Percentiles rank a stretch among this genome's conserved stretches.
phyloP scores from a whole-genome alignment of 352 stramenopile genomes.

The Elongisporangium anandrum region DNA sequence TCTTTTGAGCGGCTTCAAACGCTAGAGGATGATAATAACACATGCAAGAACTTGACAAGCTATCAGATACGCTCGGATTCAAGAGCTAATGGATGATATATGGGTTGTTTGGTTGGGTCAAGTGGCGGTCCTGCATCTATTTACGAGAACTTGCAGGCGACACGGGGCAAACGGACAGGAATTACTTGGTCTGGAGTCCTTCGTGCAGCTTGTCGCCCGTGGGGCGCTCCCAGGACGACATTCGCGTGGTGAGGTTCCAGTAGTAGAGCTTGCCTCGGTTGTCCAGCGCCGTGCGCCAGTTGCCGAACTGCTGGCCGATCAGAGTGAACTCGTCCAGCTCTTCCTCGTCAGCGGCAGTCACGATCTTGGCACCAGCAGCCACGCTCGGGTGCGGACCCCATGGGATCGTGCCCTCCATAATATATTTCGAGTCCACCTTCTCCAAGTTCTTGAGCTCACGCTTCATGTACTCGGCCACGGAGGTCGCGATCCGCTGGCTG shows the following conservation, averaged over 20 bases:
- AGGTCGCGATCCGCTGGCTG: slow-evolving; percentile 52
- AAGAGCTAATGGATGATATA: neutral
- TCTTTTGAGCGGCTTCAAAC: slow-evolving; percentile 2
- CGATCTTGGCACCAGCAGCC: slow-evolving; percentile 10
- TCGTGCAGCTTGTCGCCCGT: slow-evolving; percentile 55
- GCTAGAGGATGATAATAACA: too few relatives aligned
- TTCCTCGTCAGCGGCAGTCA: slow-evolving; percentile 12
- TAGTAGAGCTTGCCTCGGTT: slow-evolving; percentile 87
- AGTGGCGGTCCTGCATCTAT: neutral
- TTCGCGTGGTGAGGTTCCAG: slow-evolving; percentile 83
- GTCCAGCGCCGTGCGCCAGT: slow-evolving; percentile 82
- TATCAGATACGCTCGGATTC: neutral
- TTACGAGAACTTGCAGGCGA: slow-evolving; percentile 5
- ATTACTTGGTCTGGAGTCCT: slow-evolving; percentile 30
- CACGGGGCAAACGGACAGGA: neutral
- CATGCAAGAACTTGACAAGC: neutral
- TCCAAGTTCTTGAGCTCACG: slow-evolving; percentile 79
- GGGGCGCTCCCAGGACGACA: slow-evolving; percentile 74
- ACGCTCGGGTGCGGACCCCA: slow-evolving; percentile 42
- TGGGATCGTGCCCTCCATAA: slow-evolving; percentile 69
- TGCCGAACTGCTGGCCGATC: slow-evolving; percentile 78
- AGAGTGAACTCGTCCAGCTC: slow-evolving; percentile 63
- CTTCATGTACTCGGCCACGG: slow-evolving; percentile 70
- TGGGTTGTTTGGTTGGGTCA: neutral
- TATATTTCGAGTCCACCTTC: slow-evolving; percentile 66